phyloP scores from a whole-genome alignment of 108 stramenopile genomes.

The Poteriospumella lacustris region DNA sequence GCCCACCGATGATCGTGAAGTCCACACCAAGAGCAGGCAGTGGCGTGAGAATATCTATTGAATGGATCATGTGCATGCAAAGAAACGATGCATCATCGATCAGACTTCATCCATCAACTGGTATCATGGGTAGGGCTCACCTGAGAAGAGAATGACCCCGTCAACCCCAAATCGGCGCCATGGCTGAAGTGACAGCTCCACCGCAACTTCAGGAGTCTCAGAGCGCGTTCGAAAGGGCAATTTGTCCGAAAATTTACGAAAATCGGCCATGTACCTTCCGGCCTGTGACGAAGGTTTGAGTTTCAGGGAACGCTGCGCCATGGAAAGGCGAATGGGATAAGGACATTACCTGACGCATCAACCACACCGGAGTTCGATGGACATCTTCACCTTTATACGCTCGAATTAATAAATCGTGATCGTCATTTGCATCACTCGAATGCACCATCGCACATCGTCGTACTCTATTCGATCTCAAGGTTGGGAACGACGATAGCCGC shows the following conservation, averaged over 20 bases:
- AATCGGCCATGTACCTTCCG: constrained; percentile 95
- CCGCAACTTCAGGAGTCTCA: constrained; percentile 88
- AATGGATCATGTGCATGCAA: no score
- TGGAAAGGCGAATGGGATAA: background rate
- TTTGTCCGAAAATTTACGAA: constrained; percentile 84
- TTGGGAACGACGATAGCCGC: no score
- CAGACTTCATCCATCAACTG: no score
- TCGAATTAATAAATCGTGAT: background rate
- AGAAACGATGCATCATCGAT: no score
- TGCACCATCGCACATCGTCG: no score
- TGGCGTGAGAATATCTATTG: constrained; percentile 84
- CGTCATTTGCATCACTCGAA: no score
- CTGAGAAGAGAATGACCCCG: constrained; percentile 94
- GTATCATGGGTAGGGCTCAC: background rate
- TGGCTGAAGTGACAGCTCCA: constrained; percentile 85
- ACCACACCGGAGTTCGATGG: constrained; percentile 21
- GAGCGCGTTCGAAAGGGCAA: constrained; percentile 88
- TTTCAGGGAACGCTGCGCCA: background rate
- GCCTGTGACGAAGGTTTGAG: background rate
- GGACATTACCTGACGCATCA: constrained; percentile 19
- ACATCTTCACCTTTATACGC: constrained; percentile 1
- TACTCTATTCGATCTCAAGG: no score
- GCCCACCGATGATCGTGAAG: constrained; percentile 86
- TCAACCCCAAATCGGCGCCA: constrained; percentile 86
- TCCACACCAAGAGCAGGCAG: constrained; percentile 91